Base-by-base conservation (phyloP, 768 basidiomycete genomes). In the Mycena galopus region DNA sequence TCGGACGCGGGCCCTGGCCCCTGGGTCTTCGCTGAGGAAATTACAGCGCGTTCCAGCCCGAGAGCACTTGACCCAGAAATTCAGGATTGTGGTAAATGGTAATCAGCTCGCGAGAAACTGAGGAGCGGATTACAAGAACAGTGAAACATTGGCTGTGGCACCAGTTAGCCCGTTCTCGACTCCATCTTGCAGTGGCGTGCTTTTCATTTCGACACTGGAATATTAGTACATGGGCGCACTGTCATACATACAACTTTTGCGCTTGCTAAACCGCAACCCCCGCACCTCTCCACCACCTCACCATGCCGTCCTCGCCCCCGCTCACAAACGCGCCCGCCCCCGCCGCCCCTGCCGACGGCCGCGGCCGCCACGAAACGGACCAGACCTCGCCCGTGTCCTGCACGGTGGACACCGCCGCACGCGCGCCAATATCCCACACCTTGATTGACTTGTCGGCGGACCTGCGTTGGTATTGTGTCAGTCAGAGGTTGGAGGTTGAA, bases 371-470 rank as follows among this genome's bases (percentile, higher is more conserved):
- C 7, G 92, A 90, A 2, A 95, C 93, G 17, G 89, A 86, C 95
- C 95, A 96, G 2, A 96, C 93, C 76, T 95, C 94, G 25, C 92
- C 92, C 1, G 89, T 88, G 65, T 95, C 94, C 78, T 93, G 90
- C 8, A 93, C 85, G 0, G 94, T 95, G 25, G 92, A 93, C 23
- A 96, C 94, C 14, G 90, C 89, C 1, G 91, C 84, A 7, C 94
- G 90, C 8, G 93, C 88, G 4, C 86, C 88, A 63, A 96, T 87
- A 76, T 96, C 95, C 95, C 95, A 96, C 10, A 96, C 90, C 77
- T 95, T 95, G 73, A 95, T 90, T 1, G 90, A 92, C 81, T 93
- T 94, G 81, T 96, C 95, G 14, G 94, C 92, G 55, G 95, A 95
- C 21, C 94, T 94, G n/a, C n/a, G 21, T 65, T 50, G 57, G 25